phyloP scores from a whole-genome alignment of 208 protist genomes.

The Acanthamoeba royreba region DNA sequence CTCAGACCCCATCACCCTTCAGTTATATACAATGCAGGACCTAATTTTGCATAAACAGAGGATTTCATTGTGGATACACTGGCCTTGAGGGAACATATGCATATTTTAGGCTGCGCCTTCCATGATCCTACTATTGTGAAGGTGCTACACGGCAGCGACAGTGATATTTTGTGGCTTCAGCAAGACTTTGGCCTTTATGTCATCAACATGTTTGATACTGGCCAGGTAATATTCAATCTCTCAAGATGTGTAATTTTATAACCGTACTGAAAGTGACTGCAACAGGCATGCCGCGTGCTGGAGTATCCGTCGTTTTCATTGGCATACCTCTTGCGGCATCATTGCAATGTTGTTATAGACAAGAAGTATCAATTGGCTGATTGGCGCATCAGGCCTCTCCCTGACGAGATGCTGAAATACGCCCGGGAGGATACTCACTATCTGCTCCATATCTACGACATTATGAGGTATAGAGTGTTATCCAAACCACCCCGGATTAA shows the following conservation, averaged over 20 bases:
- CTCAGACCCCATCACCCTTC: neutral
- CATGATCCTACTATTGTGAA: slow-evolving; percentile 79
- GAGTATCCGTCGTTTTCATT: slow-evolving; percentile 88
- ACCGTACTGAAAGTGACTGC: slow-evolving; percentile 68
- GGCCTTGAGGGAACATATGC: slow-evolving; percentile 87
- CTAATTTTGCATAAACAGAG: neutral
- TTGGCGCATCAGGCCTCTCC: slow-evolving; percentile 95
- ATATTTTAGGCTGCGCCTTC: slow-evolving; percentile 87
- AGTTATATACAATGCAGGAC: neutral
- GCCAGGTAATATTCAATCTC: slow-evolving; percentile 40
- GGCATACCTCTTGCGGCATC: slow-evolving; percentile 91
- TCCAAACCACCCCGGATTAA: slow-evolving; percentile 33
- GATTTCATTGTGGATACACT: slow-evolving; percentile 98
- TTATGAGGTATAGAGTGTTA: slow-evolving; percentile 80
- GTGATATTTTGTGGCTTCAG: slow-evolving; percentile 95
- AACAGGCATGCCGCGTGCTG: slow-evolving; percentile 91
- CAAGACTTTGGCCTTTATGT: slow-evolving; percentile 97
- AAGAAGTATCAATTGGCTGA: slow-evolving; percentile 98
- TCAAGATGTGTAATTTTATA: neutral
- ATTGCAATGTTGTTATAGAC: slow-evolving; percentile 91
- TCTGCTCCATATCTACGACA: slow-evolving; percentile 95
- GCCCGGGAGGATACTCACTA: slow-evolving; percentile 98
- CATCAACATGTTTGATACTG: slow-evolving; percentile 98
- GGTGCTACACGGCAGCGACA: slow-evolving; percentile 75
- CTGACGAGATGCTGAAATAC: slow-evolving; percentile 95